These are phyloP conservation scores for Blastobotrys parvus DNA, from an alignment of 805 yeast genomes.

Conservation along the genomic window DNA sequence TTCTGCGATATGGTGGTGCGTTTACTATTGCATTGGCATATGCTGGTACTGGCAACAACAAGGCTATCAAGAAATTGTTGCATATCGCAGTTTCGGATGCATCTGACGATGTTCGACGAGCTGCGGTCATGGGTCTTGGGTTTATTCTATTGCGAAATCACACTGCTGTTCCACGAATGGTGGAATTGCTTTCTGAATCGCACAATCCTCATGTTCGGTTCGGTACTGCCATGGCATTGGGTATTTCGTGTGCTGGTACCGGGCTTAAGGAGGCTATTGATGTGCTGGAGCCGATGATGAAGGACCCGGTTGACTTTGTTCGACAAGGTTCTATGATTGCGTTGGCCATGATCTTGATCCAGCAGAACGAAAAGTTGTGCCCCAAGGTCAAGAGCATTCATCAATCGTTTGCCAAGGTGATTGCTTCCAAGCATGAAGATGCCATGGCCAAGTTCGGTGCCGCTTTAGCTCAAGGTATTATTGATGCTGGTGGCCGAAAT, in stretches of 20 bases:
- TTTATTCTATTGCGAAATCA: conserved; percentile 85
- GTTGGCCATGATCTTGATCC: conserved; percentile 79
- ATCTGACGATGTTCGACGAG: conserved; percentile 92
- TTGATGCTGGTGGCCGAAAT: conserved; percentile 98
- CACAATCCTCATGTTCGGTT: conserved; percentile 98
- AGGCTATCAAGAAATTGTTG: conserved; percentile 74
- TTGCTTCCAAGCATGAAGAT: conserved; percentile 86
- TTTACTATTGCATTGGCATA: conserved; percentile 91
- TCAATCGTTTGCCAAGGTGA: conserved; percentile 64
- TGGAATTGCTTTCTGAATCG: conserved; percentile 83
- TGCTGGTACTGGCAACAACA: conserved; percentile 90
- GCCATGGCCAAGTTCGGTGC: conserved; percentile 98
- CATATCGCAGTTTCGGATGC: conserved; percentile 97
- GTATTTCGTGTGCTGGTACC: conserved; percentile 95
- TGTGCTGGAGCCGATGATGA: conserved; percentile 83
- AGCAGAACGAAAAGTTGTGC: conserved; percentile 71
- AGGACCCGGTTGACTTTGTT: conserved; percentile 93
- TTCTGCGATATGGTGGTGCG: conserved; percentile 92
- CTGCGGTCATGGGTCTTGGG: conserved; percentile 86
- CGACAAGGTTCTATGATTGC: conserved; percentile 97
- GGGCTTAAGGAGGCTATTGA: conserved; percentile 83
- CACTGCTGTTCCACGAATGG: conserved; percentile 90
- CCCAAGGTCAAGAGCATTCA: conserved; percentile 75
- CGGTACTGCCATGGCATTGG: conserved; percentile 96
- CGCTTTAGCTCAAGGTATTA: conserved; percentile 90